These are phyloP conservation scores for Trichoderma orchidacearum DNA, from an alignment of 495 filamentous ascomycete genomes.

Conservation along the genomic window DNA sequence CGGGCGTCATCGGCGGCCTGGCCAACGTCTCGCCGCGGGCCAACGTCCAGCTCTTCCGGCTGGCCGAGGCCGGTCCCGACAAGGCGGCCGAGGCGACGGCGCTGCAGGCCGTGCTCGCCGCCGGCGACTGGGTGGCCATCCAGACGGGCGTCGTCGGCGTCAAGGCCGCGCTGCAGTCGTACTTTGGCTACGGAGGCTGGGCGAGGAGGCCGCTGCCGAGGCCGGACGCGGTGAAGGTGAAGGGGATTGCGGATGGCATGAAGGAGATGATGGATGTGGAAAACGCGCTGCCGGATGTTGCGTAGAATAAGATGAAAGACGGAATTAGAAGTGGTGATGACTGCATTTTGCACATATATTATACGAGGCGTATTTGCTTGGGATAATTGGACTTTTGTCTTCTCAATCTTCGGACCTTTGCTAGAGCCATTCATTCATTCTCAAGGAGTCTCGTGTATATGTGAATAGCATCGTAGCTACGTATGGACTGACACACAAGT, in stretches of 20 bases:
- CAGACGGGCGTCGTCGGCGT: slow-evolving; percentile 76
- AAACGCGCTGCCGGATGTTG: background rate
- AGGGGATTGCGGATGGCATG: background rate
- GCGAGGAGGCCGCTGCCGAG: slow-evolving; percentile 65
- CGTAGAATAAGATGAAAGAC: background rate
- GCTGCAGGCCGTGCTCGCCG: slow-evolving; percentile 66
- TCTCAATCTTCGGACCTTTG: too few species aligned
- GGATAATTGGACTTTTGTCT: too few species aligned
- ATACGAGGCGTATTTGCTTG: too few species aligned
- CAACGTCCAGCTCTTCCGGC: slow-evolving; percentile 55
- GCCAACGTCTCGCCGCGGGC: slow-evolving; percentile 74
- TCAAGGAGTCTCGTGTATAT: too few species aligned
- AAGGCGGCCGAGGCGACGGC: slow-evolving; percentile 56
- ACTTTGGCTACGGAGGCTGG: slow-evolving; percentile 67
- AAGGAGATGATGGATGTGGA: background rate
- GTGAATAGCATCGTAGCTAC: too few species aligned
- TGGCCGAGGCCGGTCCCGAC: slow-evolving; percentile 47
- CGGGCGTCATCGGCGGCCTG: slow-evolving; percentile 72
- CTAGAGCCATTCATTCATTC: too few species aligned
- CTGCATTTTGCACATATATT: too few species aligned
- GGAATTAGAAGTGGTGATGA: background rate
- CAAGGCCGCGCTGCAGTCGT: slow-evolving; percentile 66
- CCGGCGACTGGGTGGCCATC: slow-evolving; percentile 80
- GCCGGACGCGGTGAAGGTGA: slow-evolving; percentile 17
- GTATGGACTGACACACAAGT: too few species aligned